A percentile compares a stretch with the other conserved stretches of the same genome.
phyloP scores from a whole-genome alignment of 139 green algal species.

The Volvox reticuliferus region DNA sequence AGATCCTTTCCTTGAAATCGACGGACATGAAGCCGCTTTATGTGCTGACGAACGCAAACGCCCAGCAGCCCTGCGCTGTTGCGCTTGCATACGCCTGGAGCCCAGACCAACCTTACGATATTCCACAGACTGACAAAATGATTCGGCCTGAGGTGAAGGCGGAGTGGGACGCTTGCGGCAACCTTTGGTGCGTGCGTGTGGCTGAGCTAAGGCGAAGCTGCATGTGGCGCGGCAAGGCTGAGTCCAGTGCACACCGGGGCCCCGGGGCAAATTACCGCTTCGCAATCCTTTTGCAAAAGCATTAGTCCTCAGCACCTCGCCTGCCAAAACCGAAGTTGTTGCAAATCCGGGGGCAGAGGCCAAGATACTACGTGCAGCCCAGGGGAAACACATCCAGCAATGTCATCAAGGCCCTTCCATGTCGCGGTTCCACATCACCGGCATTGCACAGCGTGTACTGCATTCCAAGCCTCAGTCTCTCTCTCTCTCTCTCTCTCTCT shows the following conservation, averaged over 20 bases:
- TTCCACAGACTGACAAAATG: not conserved
- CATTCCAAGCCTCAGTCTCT: not conserved
- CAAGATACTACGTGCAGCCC: no score
- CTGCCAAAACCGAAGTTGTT: not conserved
- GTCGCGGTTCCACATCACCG: no score
- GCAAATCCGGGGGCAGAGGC: no score
- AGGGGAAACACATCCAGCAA: not conserved
- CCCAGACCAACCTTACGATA: not conserved
- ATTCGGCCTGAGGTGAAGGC: not conserved
- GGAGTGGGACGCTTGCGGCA: not conserved
- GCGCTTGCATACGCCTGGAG: constrained; percentile 3
- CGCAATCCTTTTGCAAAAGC: not conserved
- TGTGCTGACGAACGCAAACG: not conserved
- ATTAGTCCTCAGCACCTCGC: no score
- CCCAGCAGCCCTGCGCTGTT: not conserved
- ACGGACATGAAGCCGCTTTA: not conserved
- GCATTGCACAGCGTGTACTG: not conserved
- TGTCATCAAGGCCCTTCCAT: not conserved
- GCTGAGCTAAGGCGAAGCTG: not conserved
- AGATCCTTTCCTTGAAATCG: not conserved
- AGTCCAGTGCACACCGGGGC: not conserved
- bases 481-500: not conserved
- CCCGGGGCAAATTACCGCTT: not conserved
- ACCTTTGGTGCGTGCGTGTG: not conserved
- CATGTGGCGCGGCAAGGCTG: not conserved